These are phyloP conservation scores for Ustilago crameri DNA, from an alignment of 1,284 basidiomycete genomes.

Conservation along the genomic window DNA sequence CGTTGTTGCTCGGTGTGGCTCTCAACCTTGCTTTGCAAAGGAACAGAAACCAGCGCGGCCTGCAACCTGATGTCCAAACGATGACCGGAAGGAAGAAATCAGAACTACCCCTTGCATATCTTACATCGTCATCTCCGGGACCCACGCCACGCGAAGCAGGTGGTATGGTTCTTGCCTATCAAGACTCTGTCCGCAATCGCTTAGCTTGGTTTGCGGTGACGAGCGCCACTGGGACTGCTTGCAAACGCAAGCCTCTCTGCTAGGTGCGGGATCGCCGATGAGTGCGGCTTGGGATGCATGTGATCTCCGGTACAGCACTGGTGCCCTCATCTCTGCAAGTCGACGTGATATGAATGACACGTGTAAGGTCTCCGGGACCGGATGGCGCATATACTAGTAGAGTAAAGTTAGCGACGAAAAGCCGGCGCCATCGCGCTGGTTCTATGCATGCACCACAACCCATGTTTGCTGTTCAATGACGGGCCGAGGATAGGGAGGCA, in stretches of 20 bases:
- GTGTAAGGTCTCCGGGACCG: too few species aligned
- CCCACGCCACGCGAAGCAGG: too few species aligned
- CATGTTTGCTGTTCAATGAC: neutral
- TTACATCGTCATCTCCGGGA: neutral
- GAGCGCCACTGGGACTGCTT: too few species aligned
- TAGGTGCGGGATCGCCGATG: neutral
- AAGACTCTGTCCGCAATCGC: neutral
- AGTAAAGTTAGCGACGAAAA: neutral
- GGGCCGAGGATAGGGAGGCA: neutral
- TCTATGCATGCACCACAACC: neutral
- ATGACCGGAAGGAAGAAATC: too few species aligned
- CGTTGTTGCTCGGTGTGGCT: too few species aligned
- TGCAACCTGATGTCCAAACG: too few species aligned
- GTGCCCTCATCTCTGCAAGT: neutral
- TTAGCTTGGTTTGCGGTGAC: neutral
- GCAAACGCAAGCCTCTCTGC: neutral
- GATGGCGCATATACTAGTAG: too few species aligned
- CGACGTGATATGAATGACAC: too few species aligned
- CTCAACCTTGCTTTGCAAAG: too few species aligned
- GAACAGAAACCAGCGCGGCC: too few species aligned
- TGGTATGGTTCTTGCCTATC: too few species aligned
- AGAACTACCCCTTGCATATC: conserved; percentile 5
- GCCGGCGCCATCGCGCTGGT: neutral
- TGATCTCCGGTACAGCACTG: neutral
- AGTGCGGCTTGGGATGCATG: neutral